These are phyloP conservation scores for Pythium insidiosum DNA, from an alignment of 352 stramenopile genomes.

Conservation along the genomic window DNA sequence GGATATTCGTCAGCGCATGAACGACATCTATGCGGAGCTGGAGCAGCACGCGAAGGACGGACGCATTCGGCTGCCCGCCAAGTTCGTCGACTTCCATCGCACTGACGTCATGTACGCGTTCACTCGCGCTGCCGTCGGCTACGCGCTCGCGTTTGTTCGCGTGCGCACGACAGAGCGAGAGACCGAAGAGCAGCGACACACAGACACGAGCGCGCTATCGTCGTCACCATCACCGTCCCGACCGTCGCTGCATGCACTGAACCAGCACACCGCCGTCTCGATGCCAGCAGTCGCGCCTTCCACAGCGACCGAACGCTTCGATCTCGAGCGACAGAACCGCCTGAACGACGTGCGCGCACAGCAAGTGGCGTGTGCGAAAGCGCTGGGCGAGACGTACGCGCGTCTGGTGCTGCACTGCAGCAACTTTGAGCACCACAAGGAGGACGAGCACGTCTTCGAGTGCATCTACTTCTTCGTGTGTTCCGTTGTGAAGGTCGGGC, in stretches of 20 bases:
- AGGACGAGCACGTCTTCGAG: slow-evolving; percentile 79
- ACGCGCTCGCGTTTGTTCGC: slow-evolving; percentile 52
- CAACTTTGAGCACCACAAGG: slow-evolving; percentile 79
- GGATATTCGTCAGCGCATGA: slow-evolving; percentile 25
- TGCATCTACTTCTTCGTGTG: slow-evolving; percentile 76
- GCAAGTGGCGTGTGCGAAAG: slow-evolving; percentile 13
- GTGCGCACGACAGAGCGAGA: slow-evolving; percentile 44
- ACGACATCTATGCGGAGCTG: slow-evolving; percentile 69
- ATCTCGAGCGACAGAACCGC: not conserved
- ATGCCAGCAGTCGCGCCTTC: not conserved
- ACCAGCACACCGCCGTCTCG: no score
- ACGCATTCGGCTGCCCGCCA: slow-evolving; percentile 44
- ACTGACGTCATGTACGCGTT: slow-evolving; percentile 72
- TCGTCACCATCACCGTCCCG: no score
- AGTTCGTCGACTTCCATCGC: slow-evolving; percentile 64
- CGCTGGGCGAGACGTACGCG: slow-evolving; percentile 48
- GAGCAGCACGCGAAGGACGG: slow-evolving; percentile 35
- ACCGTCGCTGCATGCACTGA: no score
- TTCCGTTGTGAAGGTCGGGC: slow-evolving; percentile 58
- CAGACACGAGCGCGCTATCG: no score
- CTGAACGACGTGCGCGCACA: slow-evolving; percentile 1
- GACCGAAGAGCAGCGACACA: slow-evolving; percentile 6
- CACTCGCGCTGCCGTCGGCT: slow-evolving; percentile 52
- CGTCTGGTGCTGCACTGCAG: slow-evolving; percentile 72
- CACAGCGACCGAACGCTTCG: not conserved